Conservation (phyloP, 768 basidiomycete genomes). For the Termitomyces heimii region DNA sequence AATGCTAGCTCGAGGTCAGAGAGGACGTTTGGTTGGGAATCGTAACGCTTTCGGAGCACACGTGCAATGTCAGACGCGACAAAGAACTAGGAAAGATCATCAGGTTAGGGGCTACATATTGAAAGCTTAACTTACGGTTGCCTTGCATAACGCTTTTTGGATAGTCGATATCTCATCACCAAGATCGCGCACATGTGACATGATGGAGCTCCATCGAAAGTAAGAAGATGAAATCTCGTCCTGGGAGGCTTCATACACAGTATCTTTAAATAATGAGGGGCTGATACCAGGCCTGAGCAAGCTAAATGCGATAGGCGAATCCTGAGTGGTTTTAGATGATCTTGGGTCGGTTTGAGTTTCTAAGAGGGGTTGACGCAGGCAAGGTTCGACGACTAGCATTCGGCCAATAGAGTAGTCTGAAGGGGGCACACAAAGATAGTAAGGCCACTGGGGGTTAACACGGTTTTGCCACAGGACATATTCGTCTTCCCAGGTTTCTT, state of each 20-base stretch:
- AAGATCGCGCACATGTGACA: slow-evolving; percentile 23
- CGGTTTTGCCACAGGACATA: slow-evolving; percentile 29
- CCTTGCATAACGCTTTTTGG: slow-evolving; percentile 32
- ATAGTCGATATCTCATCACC: slow-evolving; percentile 25
- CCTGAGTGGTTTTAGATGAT: not conserved
- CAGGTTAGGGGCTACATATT: slow-evolving; percentile 1
- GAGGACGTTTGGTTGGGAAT: slow-evolving; percentile 20
- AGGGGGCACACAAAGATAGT: slow-evolving; percentile 29
- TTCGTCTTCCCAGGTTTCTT: slow-evolving; percentile 29
- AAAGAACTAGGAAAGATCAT: slow-evolving; percentile 26
- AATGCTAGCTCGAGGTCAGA: slow-evolving; percentile 32
- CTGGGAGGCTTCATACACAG: slow-evolving; percentile 16
- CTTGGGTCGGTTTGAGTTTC: not conserved
- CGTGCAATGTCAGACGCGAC: slow-evolving; percentile 31
- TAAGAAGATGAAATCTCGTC: not conserved
- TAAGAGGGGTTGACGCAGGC: not conserved
- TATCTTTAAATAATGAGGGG: slow-evolving; percentile 21
- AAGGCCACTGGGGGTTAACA: slow-evolving; percentile 26
- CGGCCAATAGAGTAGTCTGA: slow-evolving; percentile 9
- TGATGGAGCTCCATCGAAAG: slow-evolving; percentile 1
- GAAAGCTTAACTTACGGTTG: slow-evolving; percentile 25
- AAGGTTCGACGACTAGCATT: not conserved
- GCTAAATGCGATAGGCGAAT: not conserved
- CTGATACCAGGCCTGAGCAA: slow-evolving; percentile 1
- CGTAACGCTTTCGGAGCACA: slow-evolving; percentile 33